phyloP scores from a whole-genome alignment of 345 rosid species.

The Citrus medica region DNA sequence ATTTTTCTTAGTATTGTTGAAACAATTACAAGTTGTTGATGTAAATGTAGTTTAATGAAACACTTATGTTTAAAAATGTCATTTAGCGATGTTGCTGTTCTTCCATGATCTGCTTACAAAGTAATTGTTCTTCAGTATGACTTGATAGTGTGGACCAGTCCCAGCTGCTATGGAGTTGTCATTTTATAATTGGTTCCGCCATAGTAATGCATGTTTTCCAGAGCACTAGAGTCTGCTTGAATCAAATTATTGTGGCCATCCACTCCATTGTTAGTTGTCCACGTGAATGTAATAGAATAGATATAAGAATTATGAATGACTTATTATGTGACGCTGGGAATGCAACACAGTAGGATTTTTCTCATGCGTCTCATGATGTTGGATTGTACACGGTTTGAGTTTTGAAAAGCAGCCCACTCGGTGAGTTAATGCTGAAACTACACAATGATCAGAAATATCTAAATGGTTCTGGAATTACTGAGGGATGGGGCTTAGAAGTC shows the following conservation, averaged over 20 bases:
- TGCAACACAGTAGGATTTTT: neutral
- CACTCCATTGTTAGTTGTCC: neutral
- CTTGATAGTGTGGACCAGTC: too few relatives aligned
- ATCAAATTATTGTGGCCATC: neutral
- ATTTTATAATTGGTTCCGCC: neutral
- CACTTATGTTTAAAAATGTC: neutral
- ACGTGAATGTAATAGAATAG: neutral
- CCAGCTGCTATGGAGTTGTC: neutral
- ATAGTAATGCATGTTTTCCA: neutral
- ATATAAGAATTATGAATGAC: neutral
- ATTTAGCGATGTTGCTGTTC: neutral
- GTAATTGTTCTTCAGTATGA: too few relatives aligned
- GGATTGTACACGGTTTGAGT: neutral
- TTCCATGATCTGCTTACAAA: neutral
- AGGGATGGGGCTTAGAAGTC: neutral
- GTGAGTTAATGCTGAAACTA: neutral
- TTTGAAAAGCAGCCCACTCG: neutral
- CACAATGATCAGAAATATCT: neutral
- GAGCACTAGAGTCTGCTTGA: too few relatives aligned
- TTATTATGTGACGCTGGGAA: neutral
- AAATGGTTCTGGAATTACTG: neutral
- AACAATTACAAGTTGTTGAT: neutral
- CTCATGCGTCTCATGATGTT: neutral
- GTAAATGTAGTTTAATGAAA: neutral
- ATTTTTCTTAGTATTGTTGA: too few relatives aligned